Base-by-base conservation (phyloP, 495 filamentous ascomycete species). In the Baudoinia panamericana region DNA sequence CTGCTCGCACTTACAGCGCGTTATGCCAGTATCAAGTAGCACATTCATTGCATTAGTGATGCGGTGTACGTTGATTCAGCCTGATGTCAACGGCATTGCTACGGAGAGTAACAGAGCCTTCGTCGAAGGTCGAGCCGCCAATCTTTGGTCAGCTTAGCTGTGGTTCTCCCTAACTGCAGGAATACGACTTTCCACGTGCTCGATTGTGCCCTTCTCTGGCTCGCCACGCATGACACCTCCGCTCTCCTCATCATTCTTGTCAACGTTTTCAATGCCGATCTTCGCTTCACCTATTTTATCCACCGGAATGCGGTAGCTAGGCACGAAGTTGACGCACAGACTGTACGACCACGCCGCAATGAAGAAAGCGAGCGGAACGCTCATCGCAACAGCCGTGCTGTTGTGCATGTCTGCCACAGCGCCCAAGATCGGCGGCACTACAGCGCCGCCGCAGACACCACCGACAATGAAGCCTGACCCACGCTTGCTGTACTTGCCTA, bases 401-500 rank as follows among this genome's bases (percentile, higher is more conserved):
- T 61, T 56, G 19, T 49, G 57, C 5, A 44, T 34, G 26, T 77
- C 72, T 11, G 71, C 70, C 3, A 73, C 72, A 4, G 63, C 64
- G 10, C 75, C 77, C 20, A 71, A 67, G 39, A 83, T 70, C 16
- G 77, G 76, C 0, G 77, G 80, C 53, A 81, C 75, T 34, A 34
- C 68, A 8, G 69, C 75, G 20, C 78, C 77, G 12, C 79, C 80
- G 5, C 64, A 73, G 19, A 73, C 72, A 16, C 71, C 72, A 47
- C 78, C 73, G 0, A 81, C 79, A 31, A 84, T 57, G 58, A 68
- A 74, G 3, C 73, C 77, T 1, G 75, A 72, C 9, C 74, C 78
- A 13, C 71, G 65, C 58, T 85, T 85, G 1, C 78, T 83, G 41
- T 76, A 77, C 15, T 71, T 64, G 6, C 78, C 79, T 0, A 84